A percentile compares a stretch with the other conserved stretches of the same genome.
Evolutionary conservation across 2,329 filamentous ascomycete species (phyloP).

Genomic region (Monascus ruber): DNA sequence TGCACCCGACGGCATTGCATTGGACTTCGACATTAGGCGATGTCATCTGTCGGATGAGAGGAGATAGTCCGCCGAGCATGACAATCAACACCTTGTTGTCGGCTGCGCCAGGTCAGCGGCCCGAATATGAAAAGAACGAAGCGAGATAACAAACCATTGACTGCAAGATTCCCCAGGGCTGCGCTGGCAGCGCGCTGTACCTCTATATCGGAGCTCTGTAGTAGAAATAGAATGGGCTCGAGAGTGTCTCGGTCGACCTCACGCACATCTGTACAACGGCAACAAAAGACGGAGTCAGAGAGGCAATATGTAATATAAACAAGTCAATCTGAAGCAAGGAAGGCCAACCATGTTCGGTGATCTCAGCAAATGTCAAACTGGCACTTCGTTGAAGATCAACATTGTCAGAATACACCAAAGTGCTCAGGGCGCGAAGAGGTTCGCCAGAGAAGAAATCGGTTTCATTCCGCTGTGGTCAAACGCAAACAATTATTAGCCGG

Average conservation of each 20-base stretch:
- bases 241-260: conserved; percentile 92
- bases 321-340: neutral
- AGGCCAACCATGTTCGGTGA: conserved; percentile 78
- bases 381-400: conserved; percentile 95
- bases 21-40: conserved; percentile 96
- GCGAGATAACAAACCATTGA: conserved; percentile 59
- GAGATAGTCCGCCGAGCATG: conserved; percentile 74
- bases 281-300: neutral
- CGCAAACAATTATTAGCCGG: conserved; percentile 9
- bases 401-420: conserved; percentile 95
- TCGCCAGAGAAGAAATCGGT: conserved; percentile 98
- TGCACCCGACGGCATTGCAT: conserved; percentile 97
- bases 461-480: conserved; percentile 61
- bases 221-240: conserved; percentile 86
- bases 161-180: conserved; percentile 86
- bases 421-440: conserved; percentile 84
- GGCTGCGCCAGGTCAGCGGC: conserved; percentile 40
- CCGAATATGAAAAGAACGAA: conserved; percentile 19
- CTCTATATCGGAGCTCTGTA: conserved; percentile 92
- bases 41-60: conserved; percentile 96
- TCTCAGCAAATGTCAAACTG: conserved; percentile 96
- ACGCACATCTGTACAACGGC: conserved; percentile 61
- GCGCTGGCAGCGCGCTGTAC: conserved; percentile 94
- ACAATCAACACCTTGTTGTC: conserved; percentile 98
- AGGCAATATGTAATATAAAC: too few species aligned